Conservation (phyloP, 169 alveolate species). For the Plasmodium ovale region DNA sequence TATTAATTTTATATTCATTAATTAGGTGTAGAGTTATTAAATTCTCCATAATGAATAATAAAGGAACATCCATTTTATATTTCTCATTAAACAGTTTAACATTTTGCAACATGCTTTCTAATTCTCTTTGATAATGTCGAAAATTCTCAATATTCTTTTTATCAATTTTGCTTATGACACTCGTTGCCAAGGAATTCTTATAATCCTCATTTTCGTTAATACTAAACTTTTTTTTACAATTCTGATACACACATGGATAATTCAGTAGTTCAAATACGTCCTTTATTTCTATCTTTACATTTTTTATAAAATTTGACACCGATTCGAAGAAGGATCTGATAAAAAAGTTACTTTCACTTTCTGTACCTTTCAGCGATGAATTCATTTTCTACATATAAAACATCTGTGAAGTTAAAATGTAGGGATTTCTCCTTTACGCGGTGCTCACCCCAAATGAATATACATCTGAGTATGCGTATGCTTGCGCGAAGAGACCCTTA, state of each 20-base stretch:
- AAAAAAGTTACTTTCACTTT: conserved; percentile 47
- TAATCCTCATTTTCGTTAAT: conserved; percentile 55
- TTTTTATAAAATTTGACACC: conserved; percentile 58
- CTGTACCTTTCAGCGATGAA: conserved; percentile 20
- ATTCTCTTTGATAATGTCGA: conserved; percentile 40
- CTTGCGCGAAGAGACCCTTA: background rate
- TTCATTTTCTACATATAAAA: conserved; percentile 28
- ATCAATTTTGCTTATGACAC: conserved; percentile 71
- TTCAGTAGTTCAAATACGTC: conserved; percentile 73
- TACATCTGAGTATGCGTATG: background rate
- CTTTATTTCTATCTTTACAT: conserved; percentile 73
- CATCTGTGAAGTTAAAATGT: background rate
- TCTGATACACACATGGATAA: conserved; percentile 77
- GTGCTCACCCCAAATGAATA: background rate
- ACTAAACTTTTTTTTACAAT: conserved; percentile 66
- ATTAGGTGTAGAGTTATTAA: conserved; percentile 57
- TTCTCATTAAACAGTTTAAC: conserved; percentile 40
- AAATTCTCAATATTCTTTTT: conserved; percentile 66
- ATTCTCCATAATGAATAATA: conserved; percentile 46
- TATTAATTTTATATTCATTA: conserved; percentile 69
- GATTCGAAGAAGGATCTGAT: conserved; percentile 68
- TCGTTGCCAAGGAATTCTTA: conserved; percentile 16
- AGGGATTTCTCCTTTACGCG: background rate
- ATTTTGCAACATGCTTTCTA: conserved; percentile 44
- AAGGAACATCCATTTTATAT: conserved; percentile 70